Conservation (phyloP, 768 basidiomycete species). For the Agrocybe chaxingu region DNA sequence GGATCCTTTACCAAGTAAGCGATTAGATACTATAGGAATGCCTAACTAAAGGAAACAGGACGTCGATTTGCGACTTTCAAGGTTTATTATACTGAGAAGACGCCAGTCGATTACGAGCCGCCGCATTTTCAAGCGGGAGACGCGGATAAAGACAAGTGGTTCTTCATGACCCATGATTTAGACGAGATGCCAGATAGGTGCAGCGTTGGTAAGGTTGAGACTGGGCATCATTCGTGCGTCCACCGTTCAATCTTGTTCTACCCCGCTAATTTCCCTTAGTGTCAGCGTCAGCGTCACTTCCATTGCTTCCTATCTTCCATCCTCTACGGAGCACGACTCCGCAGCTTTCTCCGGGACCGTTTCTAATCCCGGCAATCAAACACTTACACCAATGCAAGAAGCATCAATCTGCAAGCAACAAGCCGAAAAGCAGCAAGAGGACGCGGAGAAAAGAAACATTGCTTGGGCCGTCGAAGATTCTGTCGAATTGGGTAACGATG, state of each 20-base stretch:
- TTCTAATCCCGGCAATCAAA: conserved; percentile 27
- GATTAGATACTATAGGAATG: neutral
- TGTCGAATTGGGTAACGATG: conserved; percentile 41
- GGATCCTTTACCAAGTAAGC: conserved; percentile 71
- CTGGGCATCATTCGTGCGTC: conserved; percentile 71
- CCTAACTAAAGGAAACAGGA: conserved; percentile 33
- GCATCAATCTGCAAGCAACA: conserved; percentile 49
- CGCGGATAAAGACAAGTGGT: conserved; percentile 69
- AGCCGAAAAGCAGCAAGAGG: conserved; percentile 55
- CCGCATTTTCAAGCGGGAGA: conserved; percentile 76
- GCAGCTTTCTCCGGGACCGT: conserved; percentile 52
- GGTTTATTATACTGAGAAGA: conserved; percentile 75
- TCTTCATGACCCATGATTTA: conserved; percentile 73
- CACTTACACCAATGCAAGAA: conserved; percentile 58
- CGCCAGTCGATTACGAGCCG: conserved; percentile 83
- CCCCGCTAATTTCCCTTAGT: conserved; percentile 28
- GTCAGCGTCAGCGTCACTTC: conserved; percentile 73
- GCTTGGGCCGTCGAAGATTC: conserved; percentile 62
- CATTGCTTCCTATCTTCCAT: conserved; percentile 71
- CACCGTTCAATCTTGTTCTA: neutral
- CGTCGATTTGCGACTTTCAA: conserved; percentile 89
- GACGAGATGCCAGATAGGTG: conserved; percentile 74
- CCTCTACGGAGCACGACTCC: conserved; percentile 54
- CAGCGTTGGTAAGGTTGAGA: conserved; percentile 62
- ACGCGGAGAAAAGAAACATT: conserved; percentile 59